A percentile compares a stretch with the other conserved stretches of the same genome.
phyloP scores from a whole-genome alignment of 148 eudicot genomes.

The Selenicereus undatus region DNA sequence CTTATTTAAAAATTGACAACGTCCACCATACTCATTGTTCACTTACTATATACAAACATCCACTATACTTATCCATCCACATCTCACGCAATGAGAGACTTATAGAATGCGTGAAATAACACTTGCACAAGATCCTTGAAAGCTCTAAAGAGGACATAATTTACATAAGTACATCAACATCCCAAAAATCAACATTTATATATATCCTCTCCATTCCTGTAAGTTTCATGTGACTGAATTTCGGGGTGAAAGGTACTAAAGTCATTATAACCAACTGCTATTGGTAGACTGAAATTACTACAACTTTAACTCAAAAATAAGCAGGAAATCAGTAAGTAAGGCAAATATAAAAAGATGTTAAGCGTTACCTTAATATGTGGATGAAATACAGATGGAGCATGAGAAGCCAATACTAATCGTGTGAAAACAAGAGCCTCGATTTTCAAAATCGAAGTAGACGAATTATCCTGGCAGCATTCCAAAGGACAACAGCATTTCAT shows the following conservation, averaged over 20 bases:
- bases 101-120: background rate
- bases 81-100: background rate
- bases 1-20: background rate
- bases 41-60: background rate
- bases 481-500: slow-evolving; percentile 7
- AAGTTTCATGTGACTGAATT: background rate
- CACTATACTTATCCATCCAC: background rate
- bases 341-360: background rate
- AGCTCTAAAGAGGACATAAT: background rate
- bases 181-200: background rate
- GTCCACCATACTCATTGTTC: background rate
- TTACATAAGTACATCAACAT: background rate
- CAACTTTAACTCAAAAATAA: background rate
- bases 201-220: background rate
- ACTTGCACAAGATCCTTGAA: background rate
- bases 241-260: background rate
- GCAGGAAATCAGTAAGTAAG: background rate
- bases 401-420: slow-evolving; percentile 79
- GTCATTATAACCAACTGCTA: background rate
- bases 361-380: slow-evolving; percentile 68
- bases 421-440: slow-evolving; percentile 87
- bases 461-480: slow-evolving; percentile 62
- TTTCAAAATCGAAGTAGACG: slow-evolving; percentile 88
- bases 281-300: background rate
- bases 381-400: slow-evolving; percentile 86